Conservation (phyloP, 345 rosid genomes). For the Eutrema japonicum region DNA sequence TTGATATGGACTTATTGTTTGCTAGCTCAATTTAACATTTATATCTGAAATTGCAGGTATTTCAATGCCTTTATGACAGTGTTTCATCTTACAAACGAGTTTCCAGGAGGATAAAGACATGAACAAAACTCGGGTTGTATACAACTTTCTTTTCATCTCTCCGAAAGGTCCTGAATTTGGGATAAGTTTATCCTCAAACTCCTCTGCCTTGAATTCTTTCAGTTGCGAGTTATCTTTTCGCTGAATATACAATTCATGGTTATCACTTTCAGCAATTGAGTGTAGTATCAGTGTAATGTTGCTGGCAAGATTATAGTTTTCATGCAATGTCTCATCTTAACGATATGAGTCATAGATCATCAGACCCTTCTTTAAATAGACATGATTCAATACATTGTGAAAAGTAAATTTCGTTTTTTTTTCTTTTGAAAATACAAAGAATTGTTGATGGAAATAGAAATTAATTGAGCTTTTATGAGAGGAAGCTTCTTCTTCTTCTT, state of each 20-base stretch:
- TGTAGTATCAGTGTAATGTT: slow-evolving; percentile 2
- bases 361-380: neutral
- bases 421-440: neutral
- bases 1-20: neutral
- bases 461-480: neutral
- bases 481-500: neutral
- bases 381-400: neutral
- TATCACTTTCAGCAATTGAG: neutral
- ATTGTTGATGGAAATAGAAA: neutral
- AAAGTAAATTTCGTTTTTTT: neutral
- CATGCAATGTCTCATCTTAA: neutral
- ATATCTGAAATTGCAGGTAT: slow-evolving; percentile 32
- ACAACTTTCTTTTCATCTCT: neutral
- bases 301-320: neutral
- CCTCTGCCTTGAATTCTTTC: neutral
- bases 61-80: slow-evolving; percentile 43
- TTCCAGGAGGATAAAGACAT: slow-evolving; percentile 11
- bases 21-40: slow-evolving; percentile 4
- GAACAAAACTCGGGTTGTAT: slow-evolving; percentile 7
- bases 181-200: slow-evolving; percentile 14
- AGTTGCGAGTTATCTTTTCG: neutral
- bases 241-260: neutral
- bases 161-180: neutral
- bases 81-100: slow-evolving; percentile 31
- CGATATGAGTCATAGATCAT: neutral